Percentiles rank a stretch among this genome's conserved stretches.
Evolutionary conservation across 257 asterid species (phyloP).

Genomic region (Fraxinus americana): DNA sequence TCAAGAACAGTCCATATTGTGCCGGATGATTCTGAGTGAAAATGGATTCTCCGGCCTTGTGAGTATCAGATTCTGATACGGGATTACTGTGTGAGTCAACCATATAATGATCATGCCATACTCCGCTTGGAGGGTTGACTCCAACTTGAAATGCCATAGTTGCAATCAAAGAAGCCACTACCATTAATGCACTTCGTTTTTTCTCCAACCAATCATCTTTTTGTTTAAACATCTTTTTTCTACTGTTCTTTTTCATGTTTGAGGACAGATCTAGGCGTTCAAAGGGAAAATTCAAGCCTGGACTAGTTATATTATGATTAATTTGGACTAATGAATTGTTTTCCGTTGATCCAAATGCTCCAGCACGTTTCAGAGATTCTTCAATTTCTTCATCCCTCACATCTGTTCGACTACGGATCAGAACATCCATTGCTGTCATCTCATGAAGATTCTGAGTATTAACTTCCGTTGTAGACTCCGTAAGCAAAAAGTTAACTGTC

Average conservation of each 20-base stretch:
- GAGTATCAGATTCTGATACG: neutral
- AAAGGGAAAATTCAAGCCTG: neutral
- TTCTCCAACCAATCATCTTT: conserved; percentile 19
- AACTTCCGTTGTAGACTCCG: conserved; percentile 16
- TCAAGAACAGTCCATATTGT: neutral
- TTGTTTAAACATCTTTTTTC: neutral
- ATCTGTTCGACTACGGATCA: conserved; percentile 30
- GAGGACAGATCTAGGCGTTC: neutral
- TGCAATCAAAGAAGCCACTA: conserved; percentile 35
- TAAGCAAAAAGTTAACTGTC: conserved; percentile 34
- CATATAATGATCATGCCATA: conserved; percentile 30
- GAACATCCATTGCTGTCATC: conserved; percentile 39
- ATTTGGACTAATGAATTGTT: neutral
- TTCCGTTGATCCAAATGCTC: conserved; percentile 20
- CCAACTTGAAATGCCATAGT: conserved; percentile 35
- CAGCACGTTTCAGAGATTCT: conserved; percentile 29
- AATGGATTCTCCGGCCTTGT: conserved; percentile 14
- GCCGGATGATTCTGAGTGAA: neutral
- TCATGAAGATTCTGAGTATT: conserved; percentile 29
- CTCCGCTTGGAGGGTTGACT: conserved; percentile 2
- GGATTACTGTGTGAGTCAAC: neutral
- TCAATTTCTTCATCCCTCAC: conserved; percentile 31
- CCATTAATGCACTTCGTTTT: conserved; percentile 7
- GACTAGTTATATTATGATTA: neutral
- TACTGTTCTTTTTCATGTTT: neutral